Base-by-base conservation (phyloP, 2,329 filamentous ascomycete genomes). In the Neopestalotiopsis sp. region DNA sequence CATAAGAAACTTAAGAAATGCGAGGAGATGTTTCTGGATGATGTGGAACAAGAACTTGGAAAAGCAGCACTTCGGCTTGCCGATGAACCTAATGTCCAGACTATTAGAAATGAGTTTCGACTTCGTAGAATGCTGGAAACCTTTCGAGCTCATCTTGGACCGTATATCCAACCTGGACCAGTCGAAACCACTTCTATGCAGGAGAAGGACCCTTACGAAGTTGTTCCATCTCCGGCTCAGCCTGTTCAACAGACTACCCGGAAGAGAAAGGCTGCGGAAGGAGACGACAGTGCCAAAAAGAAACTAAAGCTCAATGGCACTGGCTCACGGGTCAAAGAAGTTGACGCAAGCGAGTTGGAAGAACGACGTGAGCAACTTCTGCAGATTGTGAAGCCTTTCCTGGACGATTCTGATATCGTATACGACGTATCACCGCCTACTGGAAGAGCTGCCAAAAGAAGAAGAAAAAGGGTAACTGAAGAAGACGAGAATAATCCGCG, bases 111-210 rank as follows among this genome's bases (percentile, higher is more conserved):
- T 28, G 40, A 64, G 45, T n/a, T 24, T 40, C 61, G 40, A 38
- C 38, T 64, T 28, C 61, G 61, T 12, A 64, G 61, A 28, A 13
- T 52, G 20, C 40, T 64, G 7, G 42, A 45, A n/a, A 28, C 24
- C 12, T 64, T 64, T 24, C 17, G 14, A 20, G 61, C 38, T 42
- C 40, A 49, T 30, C 61, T 64, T 24, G 61, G 59, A 17, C 59
- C 30, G 32, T 38, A 38, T 24, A 12, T 6, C 32, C 28, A 62
- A 20, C 13, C 32, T 30, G 32, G 38, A 4, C 10, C 12, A 34
- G 12, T 17, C 9, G 30, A 62, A 12, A 28, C 34, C 34, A 38
- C 34, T 38, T 10, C 6, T 10, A 38, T 10, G 34, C 34, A 38
- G 34, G 10, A 38, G 34, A 38, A 7, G 6, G 34, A 38, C 34